These are phyloP conservation scores for Aspergillus sclerotialis DNA, from an alignment of 2,329 filamentous ascomycete species.

Conservation along the genomic window DNA sequence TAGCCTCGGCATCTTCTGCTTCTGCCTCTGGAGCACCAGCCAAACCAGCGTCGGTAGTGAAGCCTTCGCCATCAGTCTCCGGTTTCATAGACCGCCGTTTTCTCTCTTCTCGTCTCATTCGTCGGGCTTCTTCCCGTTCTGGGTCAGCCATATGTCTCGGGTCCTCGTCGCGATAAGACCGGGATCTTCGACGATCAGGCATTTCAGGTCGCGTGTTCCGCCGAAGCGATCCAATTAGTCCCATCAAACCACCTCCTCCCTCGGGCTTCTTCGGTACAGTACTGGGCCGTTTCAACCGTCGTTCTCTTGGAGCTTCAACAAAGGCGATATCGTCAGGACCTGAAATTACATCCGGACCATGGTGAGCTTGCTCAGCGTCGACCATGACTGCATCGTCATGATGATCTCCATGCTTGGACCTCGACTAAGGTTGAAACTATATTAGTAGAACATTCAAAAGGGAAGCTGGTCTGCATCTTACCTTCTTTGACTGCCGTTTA, in stretches of 20 bases:
- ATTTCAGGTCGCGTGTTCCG: conserved; percentile 27
- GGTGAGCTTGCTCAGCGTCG: conserved; percentile 42
- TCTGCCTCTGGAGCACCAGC: conserved; percentile 31
- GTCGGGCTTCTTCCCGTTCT: conserved; percentile 29
- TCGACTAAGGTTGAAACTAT: conserved; percentile 17
- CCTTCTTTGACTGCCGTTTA: conserved; percentile 29
- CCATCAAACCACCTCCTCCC: conserved; percentile 44
- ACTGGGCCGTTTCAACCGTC: conserved; percentile 53
- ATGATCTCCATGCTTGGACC: conserved; percentile 24
- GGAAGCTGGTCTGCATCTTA: conserved; percentile 12
- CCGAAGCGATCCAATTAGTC: conserved; percentile 51
- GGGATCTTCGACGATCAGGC: conserved; percentile 31
- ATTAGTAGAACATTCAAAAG: not conserved
- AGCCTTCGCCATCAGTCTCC: conserved; percentile 38
- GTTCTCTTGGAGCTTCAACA: conserved; percentile 43
- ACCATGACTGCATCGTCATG: conserved; percentile 50
- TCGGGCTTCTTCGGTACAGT: conserved; percentile 57
- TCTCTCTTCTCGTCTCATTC: conserved; percentile 31
- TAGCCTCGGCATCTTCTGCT: conserved; percentile 51
- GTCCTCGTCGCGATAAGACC: conserved; percentile 31
- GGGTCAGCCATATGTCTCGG: conserved; percentile 25
- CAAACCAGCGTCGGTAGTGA: conserved; percentile 37
- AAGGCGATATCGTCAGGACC: conserved; percentile 47
- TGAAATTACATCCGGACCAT: conserved; percentile 36
- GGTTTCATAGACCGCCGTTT: no score